Conservation (phyloP, 2,329 filamentous ascomycete genomes). For the Ascochyta clinopodiicola region DNA sequence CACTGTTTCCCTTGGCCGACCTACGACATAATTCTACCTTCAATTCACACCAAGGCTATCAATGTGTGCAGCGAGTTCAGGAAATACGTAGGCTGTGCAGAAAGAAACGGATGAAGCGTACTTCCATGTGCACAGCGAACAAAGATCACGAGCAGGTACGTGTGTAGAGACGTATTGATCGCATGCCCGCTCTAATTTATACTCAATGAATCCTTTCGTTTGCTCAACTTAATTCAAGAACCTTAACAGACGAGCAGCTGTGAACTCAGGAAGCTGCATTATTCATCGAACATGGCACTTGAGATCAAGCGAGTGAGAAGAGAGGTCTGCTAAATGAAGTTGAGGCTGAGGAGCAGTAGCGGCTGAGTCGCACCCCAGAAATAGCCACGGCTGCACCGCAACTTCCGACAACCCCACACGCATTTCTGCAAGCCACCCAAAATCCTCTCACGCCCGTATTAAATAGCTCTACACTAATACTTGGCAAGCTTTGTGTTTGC, state of each 20-base stretch:
- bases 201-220: neutral
- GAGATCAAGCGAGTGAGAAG: neutral
- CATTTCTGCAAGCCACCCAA: conserved; percentile 9
- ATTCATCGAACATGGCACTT: no score
- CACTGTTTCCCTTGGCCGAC: no score
- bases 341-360: neutral
- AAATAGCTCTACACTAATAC: neutral
- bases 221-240: neutral
- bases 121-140: neutral
- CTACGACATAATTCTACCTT: no score
- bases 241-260: neutral
- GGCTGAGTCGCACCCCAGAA: conserved; percentile 12
- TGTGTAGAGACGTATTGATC: neutral
- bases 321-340: neutral
- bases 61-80: no score
- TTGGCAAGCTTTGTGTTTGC: neutral
- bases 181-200: neutral
- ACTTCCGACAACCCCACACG: neutral
- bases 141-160: neutral
- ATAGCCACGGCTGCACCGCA: neutral
- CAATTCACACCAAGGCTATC: no score
- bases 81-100: no score
- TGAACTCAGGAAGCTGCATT: no score
- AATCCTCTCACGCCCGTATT: neutral
- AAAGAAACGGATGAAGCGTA: no score